Conservation (phyloP, 2,329 filamentous ascomycete genomes). For the Phoma herbarum region DNA sequence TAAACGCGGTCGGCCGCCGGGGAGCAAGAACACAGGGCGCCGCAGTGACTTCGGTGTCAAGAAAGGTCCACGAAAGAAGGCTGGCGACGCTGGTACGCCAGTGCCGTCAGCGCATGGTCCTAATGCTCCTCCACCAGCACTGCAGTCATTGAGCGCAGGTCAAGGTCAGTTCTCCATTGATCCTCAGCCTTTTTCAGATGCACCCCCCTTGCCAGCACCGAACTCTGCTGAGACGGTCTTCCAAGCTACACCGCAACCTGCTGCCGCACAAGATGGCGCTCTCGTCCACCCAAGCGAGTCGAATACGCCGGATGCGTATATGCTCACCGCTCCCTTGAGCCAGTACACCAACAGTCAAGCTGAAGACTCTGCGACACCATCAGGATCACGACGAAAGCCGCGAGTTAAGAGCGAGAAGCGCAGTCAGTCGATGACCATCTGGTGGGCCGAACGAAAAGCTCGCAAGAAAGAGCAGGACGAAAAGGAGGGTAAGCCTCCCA, state of each 20-base stretch:
- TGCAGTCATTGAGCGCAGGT: constrained; percentile 50
- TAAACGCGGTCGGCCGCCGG: constrained; percentile 52
- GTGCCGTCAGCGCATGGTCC: constrained; percentile 33
- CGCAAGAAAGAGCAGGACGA: constrained; percentile 47
- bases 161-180: constrained; percentile 51
- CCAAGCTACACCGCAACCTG: constrained; percentile 46
- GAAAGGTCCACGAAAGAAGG: constrained; percentile 57
- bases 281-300: constrained; percentile 34
- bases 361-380: constrained; percentile 39
- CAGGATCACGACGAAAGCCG: constrained; percentile 46
- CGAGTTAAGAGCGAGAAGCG: constrained; percentile 56
- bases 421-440: constrained; percentile 56
- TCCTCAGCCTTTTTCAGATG: constrained; percentile 34
- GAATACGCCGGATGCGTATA: constrained; percentile 46
- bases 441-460: constrained; percentile 57
- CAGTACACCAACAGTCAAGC: constrained; percentile 43
- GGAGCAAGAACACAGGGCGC: constrained; percentile 58
- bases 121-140: constrained; percentile 38
- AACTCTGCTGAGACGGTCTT: constrained; percentile 47
- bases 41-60: constrained; percentile 60
- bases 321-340: constrained; percentile 46
- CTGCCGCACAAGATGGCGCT: constrained; percentile 30
- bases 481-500: constrained; percentile 35
- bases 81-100: constrained; percentile 33
- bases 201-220: constrained; percentile 33